These are phyloP conservation scores for Lachnellula hyalina DNA, from an alignment of 2,329 filamentous ascomycete genomes.

Conservation along the genomic window DNA sequence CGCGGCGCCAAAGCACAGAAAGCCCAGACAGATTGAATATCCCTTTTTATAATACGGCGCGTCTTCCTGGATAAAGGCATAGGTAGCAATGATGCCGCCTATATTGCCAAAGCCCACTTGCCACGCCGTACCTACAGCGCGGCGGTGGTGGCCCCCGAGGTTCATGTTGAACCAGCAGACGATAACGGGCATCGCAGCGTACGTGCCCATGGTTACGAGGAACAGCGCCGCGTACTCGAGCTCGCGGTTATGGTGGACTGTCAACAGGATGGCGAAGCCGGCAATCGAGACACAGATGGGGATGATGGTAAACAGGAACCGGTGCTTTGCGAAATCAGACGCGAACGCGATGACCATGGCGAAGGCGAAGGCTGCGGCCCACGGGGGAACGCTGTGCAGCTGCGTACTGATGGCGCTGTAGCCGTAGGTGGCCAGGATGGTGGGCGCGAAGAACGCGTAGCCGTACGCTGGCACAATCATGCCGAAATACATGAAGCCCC, in stretches of 20 bases:
- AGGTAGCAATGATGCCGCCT: conserved; percentile 73
- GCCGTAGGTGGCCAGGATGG: conserved; percentile 63
- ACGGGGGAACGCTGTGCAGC: conserved; percentile 49
- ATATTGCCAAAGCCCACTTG: conserved; percentile 76
- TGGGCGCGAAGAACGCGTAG: conserved; percentile 72
- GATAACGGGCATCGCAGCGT: conserved; percentile 84
- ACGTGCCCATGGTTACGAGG: conserved; percentile 72
- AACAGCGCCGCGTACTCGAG: conserved; percentile 78
- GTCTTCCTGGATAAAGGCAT: conserved; percentile 61
- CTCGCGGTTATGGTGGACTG: conserved; percentile 59
- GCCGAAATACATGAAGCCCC: conserved; percentile 77
- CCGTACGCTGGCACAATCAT: conserved; percentile 72
- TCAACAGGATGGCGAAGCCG: conserved; percentile 71
- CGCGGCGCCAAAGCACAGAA: conserved; percentile 61
- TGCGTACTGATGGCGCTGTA: conserved; percentile 51
- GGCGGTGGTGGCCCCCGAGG: conserved; percentile 64
- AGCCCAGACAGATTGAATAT: conserved; percentile 72
- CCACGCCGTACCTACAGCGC: conserved; percentile 68
- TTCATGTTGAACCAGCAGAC: conserved; percentile 84
- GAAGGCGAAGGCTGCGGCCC: conserved; percentile 71
- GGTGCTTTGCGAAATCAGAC: conserved; percentile 68
- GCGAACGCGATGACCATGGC: conserved; percentile 68
- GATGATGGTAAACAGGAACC: conserved; percentile 66
- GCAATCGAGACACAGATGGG: conserved; percentile 64
- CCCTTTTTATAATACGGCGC: conserved; percentile 64